Base-by-base conservation (phyloP, 2,329 filamentous ascomycete species). In the Chaetothyriales sp. region DNA sequence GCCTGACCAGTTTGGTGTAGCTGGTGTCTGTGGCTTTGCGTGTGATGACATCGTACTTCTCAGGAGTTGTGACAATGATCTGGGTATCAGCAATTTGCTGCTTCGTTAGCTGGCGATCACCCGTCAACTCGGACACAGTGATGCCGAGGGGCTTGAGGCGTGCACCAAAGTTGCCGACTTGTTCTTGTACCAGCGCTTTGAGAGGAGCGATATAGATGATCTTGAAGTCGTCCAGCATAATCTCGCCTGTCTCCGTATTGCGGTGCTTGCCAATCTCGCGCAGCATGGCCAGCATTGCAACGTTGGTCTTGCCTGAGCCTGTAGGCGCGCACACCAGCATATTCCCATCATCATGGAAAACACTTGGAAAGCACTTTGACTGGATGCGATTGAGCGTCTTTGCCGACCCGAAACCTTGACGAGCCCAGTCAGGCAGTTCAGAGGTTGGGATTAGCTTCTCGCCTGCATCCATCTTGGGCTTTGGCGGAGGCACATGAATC, bases 11-110 rank as follows among this genome's bases (percentile, higher is more conserved):
- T 61, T 93, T 94, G 15, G 89, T 98, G 68, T 98, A 98, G 61
- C 88, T 94, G 50, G 92, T 79, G 65, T 98, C 93, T 1, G 90
- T 95, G 5, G 90, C 89, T 68, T 98, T 98, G 68, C 93, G 81
- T 5, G 93, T 98, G 60, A 98, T 95, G 59, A 98, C 90, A 68
- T 98, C 92, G 85, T 88, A 98, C 70, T 98, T 98, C 68, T 98
- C 92, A 18, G 92, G 92, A 0, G 92, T 98, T 0, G 92, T 98
- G 53, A 98, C 89, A 60, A 98, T 98, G 60, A 98, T 83, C 66
- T 98, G 90, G 0, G 92, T 98, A 62, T 98, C 92, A 1, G 90
- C 81, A 56, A 98, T 96, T 73, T 98, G 92, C 66, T 95, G 88
- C 69, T 98, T 98, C 18, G 90, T 98, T 64, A 98, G 83, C 69